A percentile compares a stretch with the other conserved stretches of the same genome.
Evolutionary conservation across 106 monocot species (phyloP).

Genomic region (Agapanthus africanus): DNA sequence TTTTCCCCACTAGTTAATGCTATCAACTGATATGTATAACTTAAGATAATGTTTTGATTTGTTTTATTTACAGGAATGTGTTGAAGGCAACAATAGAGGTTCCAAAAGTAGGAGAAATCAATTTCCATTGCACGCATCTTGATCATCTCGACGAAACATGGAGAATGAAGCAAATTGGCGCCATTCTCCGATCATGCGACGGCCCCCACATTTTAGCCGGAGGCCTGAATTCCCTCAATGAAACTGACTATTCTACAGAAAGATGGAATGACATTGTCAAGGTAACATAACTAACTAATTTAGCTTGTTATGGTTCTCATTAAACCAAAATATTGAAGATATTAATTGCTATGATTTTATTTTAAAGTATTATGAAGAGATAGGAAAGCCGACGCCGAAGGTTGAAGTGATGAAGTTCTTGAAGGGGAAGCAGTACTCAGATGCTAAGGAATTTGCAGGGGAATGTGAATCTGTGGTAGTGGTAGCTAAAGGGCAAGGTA

Average conservation of each 20-base stretch:
- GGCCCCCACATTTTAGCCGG: constrained; percentile 77
- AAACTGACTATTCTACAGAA: constrained; percentile 71
- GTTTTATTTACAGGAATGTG: constrained; percentile 49
- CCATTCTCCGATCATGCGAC: constrained; percentile 50
- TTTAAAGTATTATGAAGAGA: constrained; percentile 49
- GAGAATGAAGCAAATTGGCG: constrained; percentile 85
- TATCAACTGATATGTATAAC: too few relatives aligned
- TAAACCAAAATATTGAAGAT: too few relatives aligned
- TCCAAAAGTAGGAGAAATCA: constrained; percentile 37
- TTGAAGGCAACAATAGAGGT: constrained; percentile 54
- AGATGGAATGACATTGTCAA: constrained; percentile 54
- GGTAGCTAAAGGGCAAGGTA: constrained; percentile 90
- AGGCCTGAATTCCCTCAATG: constrained; percentile 75
- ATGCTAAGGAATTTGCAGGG: constrained; percentile 80
- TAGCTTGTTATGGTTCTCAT: too few relatives aligned
- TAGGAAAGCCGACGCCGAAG: constrained; percentile 77
- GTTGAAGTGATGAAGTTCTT: constrained; percentile 80
- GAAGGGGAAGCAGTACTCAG: constrained; percentile 47
- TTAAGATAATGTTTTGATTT: too few relatives aligned
- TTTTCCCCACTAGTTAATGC: too few relatives aligned
- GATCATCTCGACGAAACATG: constrained; percentile 88
- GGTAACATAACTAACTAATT: constrained; percentile 22
- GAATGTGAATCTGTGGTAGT: constrained; percentile 79
- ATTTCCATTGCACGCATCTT: constrained; percentile 78
- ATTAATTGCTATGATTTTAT: too few relatives aligned